Conservation (phyloP, 2,329 filamentous ascomycete species). For the Acrodontium crateriforme region DNA sequence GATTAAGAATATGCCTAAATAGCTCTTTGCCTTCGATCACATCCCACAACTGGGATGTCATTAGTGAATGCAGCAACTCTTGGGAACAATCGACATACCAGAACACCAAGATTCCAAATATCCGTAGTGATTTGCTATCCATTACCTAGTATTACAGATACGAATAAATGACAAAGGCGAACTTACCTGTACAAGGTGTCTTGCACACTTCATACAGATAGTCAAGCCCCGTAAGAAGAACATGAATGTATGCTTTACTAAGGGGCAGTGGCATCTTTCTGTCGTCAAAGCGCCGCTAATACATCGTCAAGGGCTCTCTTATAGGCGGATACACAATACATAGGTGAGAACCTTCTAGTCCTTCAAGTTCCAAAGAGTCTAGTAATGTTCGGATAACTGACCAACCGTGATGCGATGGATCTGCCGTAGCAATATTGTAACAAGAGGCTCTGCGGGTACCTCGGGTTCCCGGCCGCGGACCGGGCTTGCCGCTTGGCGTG, state of each 20-base stretch:
- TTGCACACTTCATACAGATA: neutral
- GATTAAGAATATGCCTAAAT: constrained; percentile 15
- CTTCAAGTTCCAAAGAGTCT: constrained; percentile 19
- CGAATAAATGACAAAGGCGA: constrained; percentile 23
- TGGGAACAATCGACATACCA: constrained; percentile 15
- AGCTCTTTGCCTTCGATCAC: constrained; percentile 21
- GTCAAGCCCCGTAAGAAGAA: constrained; percentile 24
- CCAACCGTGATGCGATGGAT: too few species aligned
- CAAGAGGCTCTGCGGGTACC: too few species aligned
- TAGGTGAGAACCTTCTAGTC: constrained; percentile 18
- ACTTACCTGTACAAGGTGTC: constrained; percentile 22
- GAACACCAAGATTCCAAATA: constrained; percentile 25
- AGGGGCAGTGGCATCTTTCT: constrained; percentile 26
- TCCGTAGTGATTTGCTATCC: constrained; percentile 23
- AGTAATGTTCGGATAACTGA: constrained; percentile 22
- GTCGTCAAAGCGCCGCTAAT: constrained; percentile 24
- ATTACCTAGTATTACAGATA: constrained; percentile 22
- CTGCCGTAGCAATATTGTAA: too few species aligned
- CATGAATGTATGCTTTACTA: constrained; percentile 24
- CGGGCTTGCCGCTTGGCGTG: too few species aligned
- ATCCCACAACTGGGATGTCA: constrained; percentile 21
- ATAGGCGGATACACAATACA: constrained; percentile 27
- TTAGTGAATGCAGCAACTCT: neutral
- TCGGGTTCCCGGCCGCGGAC: too few species aligned
- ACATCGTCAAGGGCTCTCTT: constrained; percentile 28